A percentile compares a stretch with the other conserved stretches of the same genome.
Conservation (phyloP, 1,284 basidiomycete genomes). For the Exobasidium cylindrosporum region DNA sequence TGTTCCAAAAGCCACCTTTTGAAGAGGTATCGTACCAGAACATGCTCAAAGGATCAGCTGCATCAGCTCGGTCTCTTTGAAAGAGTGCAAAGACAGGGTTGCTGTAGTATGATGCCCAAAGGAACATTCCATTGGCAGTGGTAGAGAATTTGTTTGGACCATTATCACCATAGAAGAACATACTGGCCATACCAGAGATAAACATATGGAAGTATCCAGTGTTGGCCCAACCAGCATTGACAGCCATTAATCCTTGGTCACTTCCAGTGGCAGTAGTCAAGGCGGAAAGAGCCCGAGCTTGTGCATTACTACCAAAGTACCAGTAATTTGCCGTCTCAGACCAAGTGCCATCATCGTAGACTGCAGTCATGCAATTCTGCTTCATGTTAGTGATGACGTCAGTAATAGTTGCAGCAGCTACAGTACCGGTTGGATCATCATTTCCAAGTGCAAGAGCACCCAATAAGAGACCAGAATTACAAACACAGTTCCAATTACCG, state of each 20-base stretch:
- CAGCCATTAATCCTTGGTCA: slow-evolving; percentile 69
- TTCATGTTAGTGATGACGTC: slow-evolving; percentile 72
- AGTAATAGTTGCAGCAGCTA: slow-evolving; percentile 64
- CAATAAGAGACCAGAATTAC: slow-evolving; percentile 84
- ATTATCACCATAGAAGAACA: slow-evolving; percentile 88
- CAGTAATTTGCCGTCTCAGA: slow-evolving; percentile 78
- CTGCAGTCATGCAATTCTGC: slow-evolving; percentile 70
- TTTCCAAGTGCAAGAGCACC: slow-evolving; percentile 80
- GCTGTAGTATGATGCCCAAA: slow-evolving; percentile 37
- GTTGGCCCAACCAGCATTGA: slow-evolving; percentile 61
- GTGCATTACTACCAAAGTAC: slow-evolving; percentile 71
- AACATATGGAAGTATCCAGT: slow-evolving; percentile 91
- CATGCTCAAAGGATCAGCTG: slow-evolving; percentile 92
- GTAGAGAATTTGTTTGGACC: slow-evolving; percentile 90
- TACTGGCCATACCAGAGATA: slow-evolving; percentile 74
- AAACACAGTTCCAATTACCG: slow-evolving; percentile 97
- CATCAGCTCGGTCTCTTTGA: slow-evolving; percentile 81
- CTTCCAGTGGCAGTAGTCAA: slow-evolving; percentile 82
- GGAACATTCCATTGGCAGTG: slow-evolving; percentile 48
- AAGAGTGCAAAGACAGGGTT: slow-evolving; percentile 74
- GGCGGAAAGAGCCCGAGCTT: slow-evolving; percentile 84
- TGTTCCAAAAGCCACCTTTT: slow-evolving; percentile 87
- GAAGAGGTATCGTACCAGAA: slow-evolving; percentile 91
- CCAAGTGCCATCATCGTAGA: slow-evolving; percentile 80
- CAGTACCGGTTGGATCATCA: slow-evolving; percentile 71